Evolutionary conservation across 2,329 filamentous ascomycete species (phyloP), one percentile per base, ranked within the genome.

Genomic region (Verticillium zaregamsianum): DNA sequence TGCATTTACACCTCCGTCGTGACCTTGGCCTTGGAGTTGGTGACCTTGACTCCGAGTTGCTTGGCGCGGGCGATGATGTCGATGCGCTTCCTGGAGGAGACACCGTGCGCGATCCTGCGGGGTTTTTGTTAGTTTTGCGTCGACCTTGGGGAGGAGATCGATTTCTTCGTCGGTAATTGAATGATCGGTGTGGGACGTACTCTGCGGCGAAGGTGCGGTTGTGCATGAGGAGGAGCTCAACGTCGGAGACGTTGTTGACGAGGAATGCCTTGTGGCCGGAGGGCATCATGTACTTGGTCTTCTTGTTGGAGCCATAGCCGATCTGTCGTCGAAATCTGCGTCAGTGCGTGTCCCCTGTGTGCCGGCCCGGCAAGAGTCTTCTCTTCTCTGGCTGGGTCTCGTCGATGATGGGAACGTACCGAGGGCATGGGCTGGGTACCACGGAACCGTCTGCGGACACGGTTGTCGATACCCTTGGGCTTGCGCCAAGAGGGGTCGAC

Each of bases 191-290:
- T 0, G 56, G 28, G 62, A 87, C 92, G 74, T 93, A 97, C 93
- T 99, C 95, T 79, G 95, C 95, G 79, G 95, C 95, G 84, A 92
- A 97, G 82, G 93, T 96, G 80, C 90, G 90, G 92, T 98, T 98
- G 91, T 99, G 95, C 95, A 99, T 99, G 75, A 99, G 87, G 76
- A 99, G 90, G 68, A 99, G 90, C 82, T 99, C 94, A 76, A 99
- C 90, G 74, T 99, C 95, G 79, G 90, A 87, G 81, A 87, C 81
- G 88, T 99, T 99, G 90, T 90, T 92, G 84, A 99, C 95, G 78
- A 98, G 89, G 91, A 99, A 99, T 70, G 94, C 92, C 90, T 97
- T 98, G 91, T 98, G 94, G 84, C 95, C 95, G 74, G 93, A 97
- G 79, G 95, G 95, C 87, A 93, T 96, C 90, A 98, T 90, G 88